Base-by-base conservation (phyloP, 192 early-diverging fungal species). In the Tieghemiomyces parasiticus region DNA sequence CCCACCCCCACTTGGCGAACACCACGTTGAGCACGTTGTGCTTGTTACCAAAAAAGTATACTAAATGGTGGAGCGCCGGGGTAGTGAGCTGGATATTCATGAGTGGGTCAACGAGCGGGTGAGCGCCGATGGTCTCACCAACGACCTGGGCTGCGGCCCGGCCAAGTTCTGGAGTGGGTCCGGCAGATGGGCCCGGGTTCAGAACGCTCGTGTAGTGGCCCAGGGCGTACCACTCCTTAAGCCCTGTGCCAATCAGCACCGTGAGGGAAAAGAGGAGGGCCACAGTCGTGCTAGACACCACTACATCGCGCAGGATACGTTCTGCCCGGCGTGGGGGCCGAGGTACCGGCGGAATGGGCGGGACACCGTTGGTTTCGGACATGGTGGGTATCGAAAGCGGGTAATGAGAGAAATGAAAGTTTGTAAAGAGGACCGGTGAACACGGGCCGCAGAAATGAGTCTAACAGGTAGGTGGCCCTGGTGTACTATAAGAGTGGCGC, bases 1-100 rank as follows among this genome's bases (percentile, higher is more conserved):
- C 83, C 92, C 92, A 95, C 19, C 82, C 90, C 31, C 69, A 68
- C 72, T 95, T 95, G 59, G 81, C 90, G 74, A 89, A 83, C 49
- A 78, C 71, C 0, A 65, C 63, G 67, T 95, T 95, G 49, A 95
- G 68, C 51, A 82, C 60, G 70, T 90, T 90, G 46, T 72, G 67
- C 62, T 88, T 91, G 70, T 79, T 75, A 22, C 78, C 74, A 63
- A 88, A 84, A 22, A 20, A 58, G 22, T 14, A 3, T 0, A 58
- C 4, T 24, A 34, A 16, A 13, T 58, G 35, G 19, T 35, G 22
- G 28, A 9, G 12, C 55, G 13, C 16, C 31, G 55, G 34, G 10
- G 26, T 25, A 22, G 10, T 30, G 14, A 58, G 35, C 22, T 3
- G 8, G 34, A 35, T 30, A 32, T 31, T 58, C 20, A 22, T n/a